Percentiles rank a stretch among this genome's conserved stretches.
phyloP scores from a whole-genome alignment of 441 rosid genomes.

The Oxalis stricta region DNA sequence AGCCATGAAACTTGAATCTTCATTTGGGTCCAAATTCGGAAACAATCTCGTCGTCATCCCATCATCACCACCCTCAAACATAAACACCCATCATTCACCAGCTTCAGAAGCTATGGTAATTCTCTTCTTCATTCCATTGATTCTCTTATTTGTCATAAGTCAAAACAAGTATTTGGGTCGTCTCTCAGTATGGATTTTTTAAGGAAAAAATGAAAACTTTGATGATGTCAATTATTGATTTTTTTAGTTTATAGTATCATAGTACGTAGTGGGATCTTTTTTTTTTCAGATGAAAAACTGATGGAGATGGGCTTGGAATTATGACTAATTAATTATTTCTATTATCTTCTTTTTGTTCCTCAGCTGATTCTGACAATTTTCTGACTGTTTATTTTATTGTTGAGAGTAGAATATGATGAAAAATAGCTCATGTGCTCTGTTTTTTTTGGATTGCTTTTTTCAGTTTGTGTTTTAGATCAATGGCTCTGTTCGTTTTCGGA shows the following conservation, averaged over 20 bases:
- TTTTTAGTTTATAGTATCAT: not conserved
- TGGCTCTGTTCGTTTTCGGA: no score
- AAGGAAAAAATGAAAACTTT: not conserved
- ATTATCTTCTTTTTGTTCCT: not conserved
- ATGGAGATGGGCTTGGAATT: no score
- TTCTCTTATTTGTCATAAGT: not conserved
- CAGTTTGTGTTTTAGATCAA: no score
- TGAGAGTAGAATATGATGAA: no score
- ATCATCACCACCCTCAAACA: slow-evolving; percentile 44
- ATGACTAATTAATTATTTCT: no score
- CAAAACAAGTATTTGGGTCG: slow-evolving; percentile 6
- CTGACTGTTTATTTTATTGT: no score
- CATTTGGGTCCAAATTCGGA: slow-evolving; percentile 28
- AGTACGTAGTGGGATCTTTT: no score
- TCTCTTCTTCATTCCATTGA: not conserved
- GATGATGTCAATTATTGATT: slow-evolving; percentile 1
- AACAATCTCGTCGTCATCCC: slow-evolving; percentile 37
- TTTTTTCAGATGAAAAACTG: no score
- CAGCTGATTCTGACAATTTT: no score
- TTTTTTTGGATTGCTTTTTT: no score
- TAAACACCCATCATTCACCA: slow-evolving; percentile 14
- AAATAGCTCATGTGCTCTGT: no score
- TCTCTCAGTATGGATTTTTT: no score
- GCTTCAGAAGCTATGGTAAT: slow-evolving; percentile 38
- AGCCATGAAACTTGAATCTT: slow-evolving; percentile 22